Evolutionary conservation across 2,329 filamentous ascomycete genomes (phyloP), one percentile per base, ranked within the genome.

Genomic region (Epichloe sibirici): DNA sequence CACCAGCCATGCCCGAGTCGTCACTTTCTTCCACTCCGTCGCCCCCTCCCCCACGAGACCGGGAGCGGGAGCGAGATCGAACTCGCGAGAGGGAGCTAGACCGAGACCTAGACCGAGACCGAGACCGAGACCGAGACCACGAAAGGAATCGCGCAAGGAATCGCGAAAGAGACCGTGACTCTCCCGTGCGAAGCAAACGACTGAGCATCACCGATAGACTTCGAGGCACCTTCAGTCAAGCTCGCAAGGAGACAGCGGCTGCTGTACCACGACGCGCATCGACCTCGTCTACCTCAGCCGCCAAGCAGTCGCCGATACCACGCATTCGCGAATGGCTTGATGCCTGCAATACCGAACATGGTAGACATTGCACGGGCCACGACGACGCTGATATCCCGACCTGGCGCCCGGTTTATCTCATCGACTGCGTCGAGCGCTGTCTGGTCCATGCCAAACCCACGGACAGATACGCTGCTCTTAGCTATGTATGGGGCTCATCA

Each of bases 271-370:
- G 66, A 17, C 65, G 66, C 17, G 56, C 65, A 7, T 69, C 68
- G 45, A 54, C 52, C 15, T 58, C 63, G 45, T 61, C 62, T 43
- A 8, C 52, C 12, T 57, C 62, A 43, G 60, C 61, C 44, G 57
- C 62, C 49, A 62, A 56, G 44, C 62, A 64, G 34, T 69, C 65
- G 9, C 71, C 70, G 17, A 59, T 71, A 38, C 62, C 61, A 46
- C 68, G 67, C 47, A 65, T 73, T 48, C 66, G 66, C 46, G 66
- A 71, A 44, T 74, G 71, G 71, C 65, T 74, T 37, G 69, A 73
- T 52, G 63, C 63, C 12, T 74, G 71, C 58, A 70, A 70, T 52
- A 61, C 61, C n/a, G 65, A 71, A 48, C 71, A 74, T 51, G 62
- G 66, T 13, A 60, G 64, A 28, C 71, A 74, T 59, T 74, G 71